Base-by-base conservation (phyloP, 2,329 filamentous ascomycete genomes). In the Epichloe sp. region DNA sequence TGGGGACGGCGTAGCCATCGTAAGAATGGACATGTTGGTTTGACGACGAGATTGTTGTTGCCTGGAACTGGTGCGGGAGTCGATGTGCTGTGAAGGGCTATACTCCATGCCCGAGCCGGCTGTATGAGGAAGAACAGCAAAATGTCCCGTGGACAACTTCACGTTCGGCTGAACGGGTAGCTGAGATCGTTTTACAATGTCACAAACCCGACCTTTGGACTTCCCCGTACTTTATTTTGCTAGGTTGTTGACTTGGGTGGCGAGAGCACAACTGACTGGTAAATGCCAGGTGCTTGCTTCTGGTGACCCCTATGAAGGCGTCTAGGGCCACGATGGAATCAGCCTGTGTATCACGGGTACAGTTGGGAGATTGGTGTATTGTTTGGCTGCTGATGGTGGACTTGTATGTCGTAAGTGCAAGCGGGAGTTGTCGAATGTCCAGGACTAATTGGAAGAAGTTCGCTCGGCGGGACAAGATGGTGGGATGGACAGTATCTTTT, bases 11-110 rank as follows among this genome's bases (percentile, higher is more conserved):
- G 68, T 63, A 54, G 71, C 62, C 64, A 75, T 76, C 55, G 72
- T 68, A 58, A 77, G 66, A 60, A 71, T 71, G 61, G 73, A 74
- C 73, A 77, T 77, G 42, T 70, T 74, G 62, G 61, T 53, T 55
- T 57, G 53, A 59, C 57, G 44, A 54, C 56, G 19, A 49, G 56
- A 50, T 23, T 53, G 43, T 56, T 62, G 56, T 52, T 62, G 57
- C 52, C 55, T 58, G 54, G 59, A 51, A 54, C 56, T 57, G 54
- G 58, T 55, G 56, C 62, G 55, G 54, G 57, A 62, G 53, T 62
- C 54, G 55, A 56, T 56, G 57, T 60, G 60, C 60, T 62, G 59
- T 52, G 59, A 57, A 55, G 63, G 63, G 61, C 67, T 70, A 65
- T 65, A 62, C 69, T 70, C 70, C 70, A 72, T 74, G 54, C 62